phyloP scores from a whole-genome alignment of 495 filamentous ascomycete genomes.

The Achaetomiella virescens region DNA sequence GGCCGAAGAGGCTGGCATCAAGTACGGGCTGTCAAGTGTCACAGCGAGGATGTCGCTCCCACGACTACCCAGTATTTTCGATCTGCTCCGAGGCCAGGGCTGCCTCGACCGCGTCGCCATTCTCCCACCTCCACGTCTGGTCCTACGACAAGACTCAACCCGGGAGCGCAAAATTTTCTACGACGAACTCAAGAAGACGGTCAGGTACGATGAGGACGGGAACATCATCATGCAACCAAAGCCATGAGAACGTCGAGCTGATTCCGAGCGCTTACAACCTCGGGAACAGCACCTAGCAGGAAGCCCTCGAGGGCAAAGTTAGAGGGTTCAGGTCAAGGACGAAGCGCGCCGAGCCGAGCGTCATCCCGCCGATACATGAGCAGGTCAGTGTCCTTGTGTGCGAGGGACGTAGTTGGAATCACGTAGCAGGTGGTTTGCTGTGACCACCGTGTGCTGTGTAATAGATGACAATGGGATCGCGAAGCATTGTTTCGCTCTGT shows the following conservation, averaged over 20 bases:
- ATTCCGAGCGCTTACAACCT: not conserved
- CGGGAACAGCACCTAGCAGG: not conserved
- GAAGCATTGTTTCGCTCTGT: too few relatives aligned
- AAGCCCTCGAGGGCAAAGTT: not conserved
- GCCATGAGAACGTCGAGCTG: not conserved
- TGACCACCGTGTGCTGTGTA: too few relatives aligned
- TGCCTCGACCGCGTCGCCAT: not conserved
- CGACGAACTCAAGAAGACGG: not conserved
- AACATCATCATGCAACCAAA: constrained; percentile 1
- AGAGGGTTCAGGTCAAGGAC: too few relatives aligned
- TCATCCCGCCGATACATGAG: too few relatives aligned
- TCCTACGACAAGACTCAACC: not conserved
- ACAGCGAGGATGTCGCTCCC: not conserved
- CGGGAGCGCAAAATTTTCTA: not conserved
- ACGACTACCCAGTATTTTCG: not conserved
- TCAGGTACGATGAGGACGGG: constrained; percentile 1
- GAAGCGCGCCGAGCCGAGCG: too few relatives aligned
- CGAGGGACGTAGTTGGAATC: too few relatives aligned
- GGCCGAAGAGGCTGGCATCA: not conserved
- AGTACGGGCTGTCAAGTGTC: not conserved
- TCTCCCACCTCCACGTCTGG: not conserved
- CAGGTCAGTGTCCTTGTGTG: too few relatives aligned
- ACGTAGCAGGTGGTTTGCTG: too few relatives aligned
- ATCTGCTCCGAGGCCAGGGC: not conserved
- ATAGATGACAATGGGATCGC: too few relatives aligned